Evolutionary conservation across 805 yeast species (phyloP).

Genomic region (Kurtzmaniella fragi): DNA sequence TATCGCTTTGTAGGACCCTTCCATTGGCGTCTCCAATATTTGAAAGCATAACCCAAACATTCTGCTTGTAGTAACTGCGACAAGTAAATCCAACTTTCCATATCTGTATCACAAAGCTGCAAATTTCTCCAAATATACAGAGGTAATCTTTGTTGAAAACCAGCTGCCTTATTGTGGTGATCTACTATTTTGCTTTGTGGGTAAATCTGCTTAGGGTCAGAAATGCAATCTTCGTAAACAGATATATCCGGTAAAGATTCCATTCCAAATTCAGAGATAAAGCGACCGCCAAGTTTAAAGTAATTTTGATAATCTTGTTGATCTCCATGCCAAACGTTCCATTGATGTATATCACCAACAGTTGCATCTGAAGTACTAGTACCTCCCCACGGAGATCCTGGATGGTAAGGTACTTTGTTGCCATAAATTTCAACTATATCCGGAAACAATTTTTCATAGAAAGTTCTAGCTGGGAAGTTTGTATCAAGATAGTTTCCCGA

Average conservation of each 20-base stretch:
- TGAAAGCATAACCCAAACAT: constrained; percentile 42
- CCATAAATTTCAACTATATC: constrained; percentile 17
- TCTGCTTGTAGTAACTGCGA: constrained; percentile 51
- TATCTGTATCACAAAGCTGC: constrained; percentile 25
- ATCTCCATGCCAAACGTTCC: constrained; percentile 56
- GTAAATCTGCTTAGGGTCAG: constrained; percentile 31
- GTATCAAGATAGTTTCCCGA: constrained; percentile 25
- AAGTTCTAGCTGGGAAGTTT: constrained; percentile 38
- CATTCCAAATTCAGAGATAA: constrained; percentile 54
- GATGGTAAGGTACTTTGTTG: constrained; percentile 33
- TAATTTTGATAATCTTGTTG: constrained; percentile 48
- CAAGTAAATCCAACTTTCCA: constrained; percentile 44
- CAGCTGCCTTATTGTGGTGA: constrained; percentile 46
- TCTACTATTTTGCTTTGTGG: constrained; percentile 44
- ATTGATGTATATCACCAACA: constrained; percentile 48
- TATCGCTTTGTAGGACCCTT: constrained; percentile 22
- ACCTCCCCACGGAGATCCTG: constrained; percentile 50
- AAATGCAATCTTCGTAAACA: constrained; percentile 32
- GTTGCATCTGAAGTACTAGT: constrained; percentile 28
- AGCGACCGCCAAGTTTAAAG: constrained; percentile 42
- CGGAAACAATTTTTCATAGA: constrained; percentile 39
- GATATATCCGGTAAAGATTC: constrained; percentile 36
- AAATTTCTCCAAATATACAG: constrained; percentile 44
- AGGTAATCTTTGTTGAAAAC: constrained; percentile 42
- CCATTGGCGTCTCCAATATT: constrained; percentile 47